Base-by-base conservation (phyloP, 2,329 filamentous ascomycete genomes). In the Ascochyta rabiei region DNA sequence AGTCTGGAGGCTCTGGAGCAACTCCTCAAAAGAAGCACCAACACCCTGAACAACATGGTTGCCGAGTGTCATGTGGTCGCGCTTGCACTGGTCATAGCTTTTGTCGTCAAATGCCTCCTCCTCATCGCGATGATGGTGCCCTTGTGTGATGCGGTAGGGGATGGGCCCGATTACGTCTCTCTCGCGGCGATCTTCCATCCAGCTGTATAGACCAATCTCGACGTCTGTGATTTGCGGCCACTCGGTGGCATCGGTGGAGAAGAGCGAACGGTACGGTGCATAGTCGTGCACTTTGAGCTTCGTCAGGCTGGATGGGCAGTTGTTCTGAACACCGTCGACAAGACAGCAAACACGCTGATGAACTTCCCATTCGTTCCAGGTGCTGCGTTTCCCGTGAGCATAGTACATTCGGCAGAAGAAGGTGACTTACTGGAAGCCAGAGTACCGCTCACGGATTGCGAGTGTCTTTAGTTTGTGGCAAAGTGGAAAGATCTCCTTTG, bases 351-450 rank as follows among this genome's bases (percentile, higher is more conserved):
- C 70, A 6, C 71, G 70, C 53, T 73, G 70, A 42, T 75, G 72
- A 2, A 74, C 71, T 40, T 74, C 70, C 69, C 69, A 74, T 30
- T 75, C 72, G 42, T 73, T 73, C 72, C 71, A 74, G 1, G 68
- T 69, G 48, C 65, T 68, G 34, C 7, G 15, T 4, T 16, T 23
- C 8, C 12, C 12, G 23, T 68, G 52, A 68, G 62, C 42, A 16
- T 28, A 16, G 6, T 9, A 37, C 7, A 3, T 19, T 8, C 3
- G 19, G 4, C 6, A 2, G 10, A 16, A 26, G 3, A 9, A 3
- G 0, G 6, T 7, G n/a, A 53, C 65, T 53, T 52, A 64, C 61
- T 72, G 69, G 28, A 71, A 74, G 6, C 69, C 69, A 0, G 68
- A 71, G 44, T 73, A 68, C 9, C 64, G 64, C 58, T 74, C 71